Conservation (phyloP, 2,329 filamentous ascomycete genomes). For the Penicillium janthinellum region DNA sequence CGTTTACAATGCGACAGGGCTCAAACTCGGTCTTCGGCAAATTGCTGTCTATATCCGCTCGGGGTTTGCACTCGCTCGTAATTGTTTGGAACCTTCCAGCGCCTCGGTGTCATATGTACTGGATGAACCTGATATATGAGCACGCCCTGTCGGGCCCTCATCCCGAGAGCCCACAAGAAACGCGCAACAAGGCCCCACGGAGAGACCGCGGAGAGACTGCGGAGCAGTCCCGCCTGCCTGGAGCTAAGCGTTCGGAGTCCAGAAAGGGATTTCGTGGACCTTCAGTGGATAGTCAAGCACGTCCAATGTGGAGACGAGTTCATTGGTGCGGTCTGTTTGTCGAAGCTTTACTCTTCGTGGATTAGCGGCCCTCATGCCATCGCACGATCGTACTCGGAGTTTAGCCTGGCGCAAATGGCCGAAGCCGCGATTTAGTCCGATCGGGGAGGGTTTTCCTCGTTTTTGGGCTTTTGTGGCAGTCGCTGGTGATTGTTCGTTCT, state of each 20-base stretch:
- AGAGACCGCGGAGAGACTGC: background rate
- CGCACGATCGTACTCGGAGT: slow-evolving; percentile 6
- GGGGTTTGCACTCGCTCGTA: background rate
- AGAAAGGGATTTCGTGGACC: background rate
- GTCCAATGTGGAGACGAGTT: background rate
- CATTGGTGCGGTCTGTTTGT: background rate
- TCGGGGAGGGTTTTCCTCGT: background rate
- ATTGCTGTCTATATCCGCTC: background rate
- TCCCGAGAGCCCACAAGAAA: background rate
- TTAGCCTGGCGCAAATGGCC: slow-evolving; percentile 10
- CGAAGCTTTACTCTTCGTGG: background rate
- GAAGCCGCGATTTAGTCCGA: slow-evolving; percentile 1
- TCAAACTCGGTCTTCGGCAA: background rate
- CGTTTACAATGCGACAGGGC: background rate
- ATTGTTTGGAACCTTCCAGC: background rate
- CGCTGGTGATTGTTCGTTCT: background rate
- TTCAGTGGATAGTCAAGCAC: background rate
- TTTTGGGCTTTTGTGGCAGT: background rate
- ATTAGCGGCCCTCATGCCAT: background rate
- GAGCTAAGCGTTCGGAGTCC: slow-evolving; percentile 5
- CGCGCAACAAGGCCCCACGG: background rate
- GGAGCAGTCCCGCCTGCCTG: background rate
- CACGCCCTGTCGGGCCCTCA: background rate
- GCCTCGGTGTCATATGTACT: background rate
- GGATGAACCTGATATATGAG: background rate